phyloP scores from a whole-genome alignment of 2,329 filamentous ascomycete species.

The Knufia petricola region DNA sequence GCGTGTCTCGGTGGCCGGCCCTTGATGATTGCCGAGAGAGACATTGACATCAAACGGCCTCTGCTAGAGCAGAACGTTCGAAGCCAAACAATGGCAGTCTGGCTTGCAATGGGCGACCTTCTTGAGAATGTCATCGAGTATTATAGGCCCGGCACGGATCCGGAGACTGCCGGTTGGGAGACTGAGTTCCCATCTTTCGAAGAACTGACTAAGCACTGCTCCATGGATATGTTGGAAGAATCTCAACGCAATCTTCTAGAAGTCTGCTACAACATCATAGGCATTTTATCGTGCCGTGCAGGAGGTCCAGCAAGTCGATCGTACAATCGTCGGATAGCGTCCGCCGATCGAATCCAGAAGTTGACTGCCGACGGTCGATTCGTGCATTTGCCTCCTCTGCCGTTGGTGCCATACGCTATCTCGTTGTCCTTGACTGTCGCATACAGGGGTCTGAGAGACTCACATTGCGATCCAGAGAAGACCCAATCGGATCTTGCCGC shows the following conservation, averaged over 20 bases:
- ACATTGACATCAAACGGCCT: constrained; percentile 31
- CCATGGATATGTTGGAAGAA: background rate
- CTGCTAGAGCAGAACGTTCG: constrained; percentile 10
- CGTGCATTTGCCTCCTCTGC: constrained; percentile 38
- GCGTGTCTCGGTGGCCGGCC: constrained; percentile 33
- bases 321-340: constrained; percentile 45
- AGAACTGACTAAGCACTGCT: constrained; percentile 26
- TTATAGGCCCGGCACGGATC: constrained; percentile 29
- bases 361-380: constrained; percentile 28
- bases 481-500: constrained; percentile 30
- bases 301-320: constrained; percentile 41
- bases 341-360: constrained; percentile 47
- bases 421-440: constrained; percentile 47
- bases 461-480: constrained; percentile 32
- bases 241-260: constrained; percentile 34
- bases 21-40: constrained; percentile 31
- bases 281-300: constrained; percentile 47
- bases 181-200: constrained; percentile 31
- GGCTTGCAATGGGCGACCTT: constrained; percentile 31
- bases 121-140: constrained; percentile 32
- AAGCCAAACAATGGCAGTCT: constrained; percentile 28
- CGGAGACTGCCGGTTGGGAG: constrained; percentile 30
- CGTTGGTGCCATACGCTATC: constrained; percentile 47
- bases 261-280: constrained; percentile 48
- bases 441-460: constrained; percentile 46